Evolutionary conservation across 345 rosid genomes (phyloP).

Genomic region (Populus alba): DNA sequence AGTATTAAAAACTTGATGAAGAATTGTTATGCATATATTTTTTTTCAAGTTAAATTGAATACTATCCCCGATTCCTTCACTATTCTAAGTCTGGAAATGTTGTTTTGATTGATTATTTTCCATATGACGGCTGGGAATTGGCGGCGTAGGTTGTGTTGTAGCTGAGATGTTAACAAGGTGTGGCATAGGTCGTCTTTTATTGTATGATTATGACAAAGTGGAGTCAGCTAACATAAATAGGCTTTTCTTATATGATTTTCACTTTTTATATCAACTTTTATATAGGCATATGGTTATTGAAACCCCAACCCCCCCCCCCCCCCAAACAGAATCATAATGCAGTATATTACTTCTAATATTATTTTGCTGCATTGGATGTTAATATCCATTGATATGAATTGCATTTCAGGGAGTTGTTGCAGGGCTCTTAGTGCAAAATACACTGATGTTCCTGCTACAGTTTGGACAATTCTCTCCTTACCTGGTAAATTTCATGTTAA

Average conservation of each 20-base stretch:
- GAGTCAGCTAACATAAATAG: slow-evolving; percentile 98
- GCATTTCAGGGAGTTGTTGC: slow-evolving; percentile 88
- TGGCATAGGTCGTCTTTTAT: slow-evolving; percentile 91
- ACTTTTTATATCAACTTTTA: neutral
- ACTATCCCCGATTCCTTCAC: no score
- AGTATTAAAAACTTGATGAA: neutral
- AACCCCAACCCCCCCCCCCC: neutral
- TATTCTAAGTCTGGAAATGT: no score
- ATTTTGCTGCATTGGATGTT: neutral
- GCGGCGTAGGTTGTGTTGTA: slow-evolving; percentile 98
- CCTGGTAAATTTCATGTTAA: slow-evolving; percentile 50
- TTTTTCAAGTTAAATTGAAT: no score
- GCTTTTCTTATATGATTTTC: slow-evolving; percentile 78
- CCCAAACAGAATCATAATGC: neutral
- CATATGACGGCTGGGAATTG: slow-evolving; percentile 63
- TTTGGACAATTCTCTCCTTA: slow-evolving; percentile 89
- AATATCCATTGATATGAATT: slow-evolving; percentile 11
- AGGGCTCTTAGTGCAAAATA: slow-evolving; percentile 86
- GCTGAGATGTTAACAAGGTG: slow-evolving; percentile 99
- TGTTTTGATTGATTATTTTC: neutral
- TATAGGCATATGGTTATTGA: neutral
- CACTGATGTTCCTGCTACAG: slow-evolving; percentile 74
- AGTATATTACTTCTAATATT: neutral
- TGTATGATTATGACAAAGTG: slow-evolving; percentile 93
- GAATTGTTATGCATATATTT: no score